Evolutionary conservation across 257 asterid species (phyloP).

Genomic region (Solanum etuberosum): DNA sequence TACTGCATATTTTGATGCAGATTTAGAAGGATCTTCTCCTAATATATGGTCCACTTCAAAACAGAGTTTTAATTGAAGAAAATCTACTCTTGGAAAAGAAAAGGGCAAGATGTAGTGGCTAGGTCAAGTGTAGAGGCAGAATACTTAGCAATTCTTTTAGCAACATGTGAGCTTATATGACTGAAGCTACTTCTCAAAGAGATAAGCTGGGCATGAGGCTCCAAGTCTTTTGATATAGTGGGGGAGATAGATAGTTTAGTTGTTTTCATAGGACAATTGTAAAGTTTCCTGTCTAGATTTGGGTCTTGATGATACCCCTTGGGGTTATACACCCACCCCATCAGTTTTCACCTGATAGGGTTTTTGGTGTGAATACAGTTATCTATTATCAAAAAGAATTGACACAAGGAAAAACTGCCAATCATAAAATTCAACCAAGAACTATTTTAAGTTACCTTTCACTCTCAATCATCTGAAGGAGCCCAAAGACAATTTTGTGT

Average conservation of each 20-base stretch:
- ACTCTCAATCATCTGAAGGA: constrained; percentile 80
- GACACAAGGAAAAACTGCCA: background rate
- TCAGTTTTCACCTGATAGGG: background rate
- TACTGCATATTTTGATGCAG: background rate
- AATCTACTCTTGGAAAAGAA: background rate
- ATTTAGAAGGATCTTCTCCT: background rate
- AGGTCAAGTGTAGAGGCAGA: background rate
- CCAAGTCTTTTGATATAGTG: background rate
- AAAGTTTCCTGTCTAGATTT: background rate
- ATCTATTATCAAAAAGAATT: background rate
- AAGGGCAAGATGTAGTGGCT: background rate
- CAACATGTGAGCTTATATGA: background rate
- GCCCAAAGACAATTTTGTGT: constrained; percentile 83
- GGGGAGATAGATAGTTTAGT: background rate
- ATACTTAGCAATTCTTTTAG: background rate
- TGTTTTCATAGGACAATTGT: background rate
- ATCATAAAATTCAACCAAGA: background rate
- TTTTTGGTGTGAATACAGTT: background rate
- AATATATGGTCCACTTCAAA: background rate
- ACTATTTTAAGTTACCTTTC: constrained; percentile 48
- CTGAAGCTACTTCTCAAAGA: background rate
- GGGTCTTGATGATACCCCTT: background rate
- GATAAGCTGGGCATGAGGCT: background rate
- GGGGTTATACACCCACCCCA: background rate
- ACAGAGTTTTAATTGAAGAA: background rate